Evolutionary conservation across 768 basidiomycete genomes (phyloP), one percentile per base, ranked within the genome.

Genomic region (Hemileccinum rubropunctum): DNA sequence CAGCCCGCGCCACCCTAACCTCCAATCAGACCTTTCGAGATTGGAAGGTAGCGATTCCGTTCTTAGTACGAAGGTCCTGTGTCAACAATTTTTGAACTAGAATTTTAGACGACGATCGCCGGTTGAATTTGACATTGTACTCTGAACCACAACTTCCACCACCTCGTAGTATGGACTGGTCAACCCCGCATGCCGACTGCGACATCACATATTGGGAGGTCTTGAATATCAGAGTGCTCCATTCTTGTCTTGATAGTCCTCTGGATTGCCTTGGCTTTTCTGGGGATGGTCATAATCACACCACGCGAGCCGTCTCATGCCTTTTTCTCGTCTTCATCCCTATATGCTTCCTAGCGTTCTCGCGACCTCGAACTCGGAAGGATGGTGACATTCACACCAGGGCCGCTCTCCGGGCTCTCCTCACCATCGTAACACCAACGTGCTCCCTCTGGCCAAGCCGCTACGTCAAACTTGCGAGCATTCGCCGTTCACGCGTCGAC

Each of bases 391-490:
- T 36, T 17, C 52, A 50, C 12, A 56, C 58, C 15, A 63, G 62
- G 26, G 52, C 43, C 4, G 52, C 62, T 34, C 60, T 70, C 28
- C 70, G 68, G 54, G 74, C 72, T 17, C 66, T 80, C 15, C 65
- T 71, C 37, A 62, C 66, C 4, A 52, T 81, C 32, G 47, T 79
- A n/a, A 68, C 66, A 2, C 77, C 79, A 6, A 73, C 73, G 1
- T 70, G 65, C 38, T 71, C 71, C n/a, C 68, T 75, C 36, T 78
- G 76, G 77, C 71, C 77, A 10, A 57, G 56, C 17, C 64, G 66
- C 28, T 73, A 78, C 55, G 56, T 63, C 35, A 32, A 49, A 42
- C 60, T 71, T 27, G 66, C 74, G 42, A 54, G 63, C 27, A 14
- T 44, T 27, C 43, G 46, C 23, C 53, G 59, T 41, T 61, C 62